These are phyloP conservation scores for Chlorella vulgaris DNA, from an alignment of 139 green algal species.

Conservation along the genomic window DNA sequence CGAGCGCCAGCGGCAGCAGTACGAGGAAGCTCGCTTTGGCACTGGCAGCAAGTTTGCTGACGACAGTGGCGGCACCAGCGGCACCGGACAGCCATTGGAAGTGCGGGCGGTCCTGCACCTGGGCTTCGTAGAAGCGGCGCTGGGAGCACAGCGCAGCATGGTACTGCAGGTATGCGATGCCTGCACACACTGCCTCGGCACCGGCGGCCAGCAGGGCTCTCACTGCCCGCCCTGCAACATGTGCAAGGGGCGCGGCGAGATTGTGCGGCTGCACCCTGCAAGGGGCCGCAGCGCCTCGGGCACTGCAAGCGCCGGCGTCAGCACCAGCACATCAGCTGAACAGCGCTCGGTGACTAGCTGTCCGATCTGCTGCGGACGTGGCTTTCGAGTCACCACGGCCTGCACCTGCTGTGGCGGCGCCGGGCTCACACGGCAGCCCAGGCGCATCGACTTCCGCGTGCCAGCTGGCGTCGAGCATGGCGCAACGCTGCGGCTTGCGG, in stretches of 20 bases:
- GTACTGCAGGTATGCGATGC: background rate
- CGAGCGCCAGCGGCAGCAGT: conserved; percentile 3
- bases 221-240: background rate
- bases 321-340: too few relatives aligned
- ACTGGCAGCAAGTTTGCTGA: background rate
- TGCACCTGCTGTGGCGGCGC: conserved; percentile 12
- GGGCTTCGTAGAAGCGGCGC: conserved; percentile 9
- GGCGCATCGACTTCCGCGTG: conserved; percentile 1
- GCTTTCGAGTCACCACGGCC: background rate
- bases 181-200: conserved; percentile 4
- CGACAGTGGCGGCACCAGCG: background rate
- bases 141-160: background rate
- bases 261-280: background rate
- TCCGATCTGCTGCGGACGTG: conserved; percentile 5
- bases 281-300: conserved; percentile 2
- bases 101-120: conserved; percentile 19
- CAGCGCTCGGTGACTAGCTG: too few relatives aligned
- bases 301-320: background rate
- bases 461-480: conserved; percentile 13
- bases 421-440: conserved; percentile 8
- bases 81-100: background rate
- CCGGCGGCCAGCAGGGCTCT: background rate
- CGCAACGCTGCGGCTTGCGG: conserved; percentile 5
- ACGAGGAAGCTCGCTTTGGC: conserved; percentile 11
- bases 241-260: conserved; percentile 22